Evolutionary conservation across 352 stramenopile species (phyloP).

Genomic region (Globisporangium heterothallicum): DNA sequence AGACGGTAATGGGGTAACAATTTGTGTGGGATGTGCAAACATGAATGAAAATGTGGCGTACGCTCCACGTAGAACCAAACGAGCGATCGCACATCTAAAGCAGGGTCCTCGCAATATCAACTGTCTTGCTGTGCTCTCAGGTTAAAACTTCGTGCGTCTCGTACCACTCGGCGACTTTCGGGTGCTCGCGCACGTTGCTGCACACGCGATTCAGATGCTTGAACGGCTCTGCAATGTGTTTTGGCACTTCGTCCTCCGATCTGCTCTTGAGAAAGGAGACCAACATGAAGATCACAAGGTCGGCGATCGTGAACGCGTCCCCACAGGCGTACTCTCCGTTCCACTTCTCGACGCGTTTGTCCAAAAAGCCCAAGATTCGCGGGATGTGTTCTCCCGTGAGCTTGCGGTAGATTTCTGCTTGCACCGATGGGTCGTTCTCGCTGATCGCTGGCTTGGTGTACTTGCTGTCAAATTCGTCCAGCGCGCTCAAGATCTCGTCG

Average conservation of each 20-base stretch:
- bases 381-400: constrained; percentile 32
- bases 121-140: not conserved
- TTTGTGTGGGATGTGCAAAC: too few species aligned
- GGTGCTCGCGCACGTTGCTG: constrained; percentile 24
- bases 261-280: constrained; percentile 35
- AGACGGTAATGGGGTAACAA: not conserved
- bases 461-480: constrained; percentile 35
- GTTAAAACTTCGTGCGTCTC: constrained; percentile 3
- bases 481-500: constrained; percentile 38
- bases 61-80: too few species aligned
- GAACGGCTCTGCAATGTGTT: constrained; percentile 22
- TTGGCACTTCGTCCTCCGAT: constrained; percentile 19
- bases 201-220: constrained; percentile 27
- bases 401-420: constrained; percentile 17
- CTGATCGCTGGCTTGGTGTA: constrained; percentile 26
- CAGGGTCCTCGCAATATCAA: too few species aligned
- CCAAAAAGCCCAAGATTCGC: constrained; percentile 28
- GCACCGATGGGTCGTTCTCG: constrained; percentile 21
- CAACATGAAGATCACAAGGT: constrained; percentile 44
- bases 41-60: too few species aligned
- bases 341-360: constrained; percentile 30
- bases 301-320: constrained; percentile 33
- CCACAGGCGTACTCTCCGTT: constrained; percentile 21
- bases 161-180: constrained; percentile 46
- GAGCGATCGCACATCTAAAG: too few species aligned